These are phyloP conservation scores for Mycena leptocephala DNA, from an alignment of 768 basidiomycete genomes.

Conservation along the genomic window DNA sequence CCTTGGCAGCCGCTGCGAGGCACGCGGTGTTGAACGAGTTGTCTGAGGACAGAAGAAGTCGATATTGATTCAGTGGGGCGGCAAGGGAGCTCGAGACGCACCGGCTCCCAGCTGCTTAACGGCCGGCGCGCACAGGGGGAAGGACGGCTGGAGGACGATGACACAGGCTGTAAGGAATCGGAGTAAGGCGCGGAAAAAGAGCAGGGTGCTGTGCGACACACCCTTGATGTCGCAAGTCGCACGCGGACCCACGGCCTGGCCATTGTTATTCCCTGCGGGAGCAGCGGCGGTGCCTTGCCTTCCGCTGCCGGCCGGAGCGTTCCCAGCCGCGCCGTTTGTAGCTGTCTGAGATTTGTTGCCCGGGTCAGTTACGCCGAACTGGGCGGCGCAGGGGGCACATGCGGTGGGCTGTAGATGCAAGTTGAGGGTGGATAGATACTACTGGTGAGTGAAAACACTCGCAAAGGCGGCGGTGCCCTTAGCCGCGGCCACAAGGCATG, in stretches of 20 bases:
- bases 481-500: neutral
- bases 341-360: neutral
- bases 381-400: neutral
- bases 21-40: neutral
- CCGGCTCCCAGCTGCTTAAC: neutral
- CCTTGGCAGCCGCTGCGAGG: neutral
- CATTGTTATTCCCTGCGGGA: neutral
- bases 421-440: neutral
- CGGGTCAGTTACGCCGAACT: neutral
- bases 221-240: slow-evolving; percentile 7
- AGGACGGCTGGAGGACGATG: neutral
- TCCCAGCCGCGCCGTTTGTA: neutral
- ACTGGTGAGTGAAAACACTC: neutral
- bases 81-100: neutral
- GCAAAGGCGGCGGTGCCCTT: neutral
- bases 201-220: neutral
- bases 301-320: neutral
- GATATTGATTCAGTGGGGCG: no score
- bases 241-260: no score
- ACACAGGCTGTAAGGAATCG: neutral
- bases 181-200: neutral
- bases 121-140: neutral
- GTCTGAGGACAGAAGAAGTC: neutral
- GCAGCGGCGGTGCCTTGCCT: neutral
- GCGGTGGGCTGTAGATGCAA: neutral